phyloP scores from a whole-genome alignment of 441 rosid genomes.

The Adansonia gregorii region DNA sequence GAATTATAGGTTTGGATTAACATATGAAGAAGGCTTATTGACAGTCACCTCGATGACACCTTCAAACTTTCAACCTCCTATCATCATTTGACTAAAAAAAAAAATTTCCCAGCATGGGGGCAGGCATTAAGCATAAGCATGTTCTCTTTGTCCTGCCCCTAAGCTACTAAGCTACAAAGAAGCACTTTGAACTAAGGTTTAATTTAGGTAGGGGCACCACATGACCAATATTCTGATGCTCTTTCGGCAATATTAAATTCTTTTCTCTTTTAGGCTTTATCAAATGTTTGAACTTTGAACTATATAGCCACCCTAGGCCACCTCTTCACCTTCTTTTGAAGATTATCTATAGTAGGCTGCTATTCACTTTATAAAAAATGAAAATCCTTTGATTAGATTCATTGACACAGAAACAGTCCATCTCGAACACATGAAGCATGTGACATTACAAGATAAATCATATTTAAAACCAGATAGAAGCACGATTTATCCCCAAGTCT shows the following conservation, averaged over 20 bases:
- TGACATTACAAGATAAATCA: neutral
- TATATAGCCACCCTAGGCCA: neutral
- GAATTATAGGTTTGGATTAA: too few relatives aligned
- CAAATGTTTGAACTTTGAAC: neutral
- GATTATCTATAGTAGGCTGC: neutral
- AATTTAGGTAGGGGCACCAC: too few relatives aligned
- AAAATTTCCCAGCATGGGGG: neutral
- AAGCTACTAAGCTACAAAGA: neutral
- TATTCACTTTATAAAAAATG: too few relatives aligned
- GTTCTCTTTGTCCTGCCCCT: neutral
- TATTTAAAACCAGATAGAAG: neutral
- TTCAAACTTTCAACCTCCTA: too few relatives aligned
- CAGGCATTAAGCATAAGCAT: neutral
- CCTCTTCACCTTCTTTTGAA: neutral
- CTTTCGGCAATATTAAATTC: neutral
- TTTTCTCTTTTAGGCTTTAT: neutral
- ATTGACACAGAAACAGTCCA: neutral
- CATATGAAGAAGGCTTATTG: too few relatives aligned
- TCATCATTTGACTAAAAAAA: too few relatives aligned
- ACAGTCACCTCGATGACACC: too few relatives aligned
- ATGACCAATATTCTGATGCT: neutral
- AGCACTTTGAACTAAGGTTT: too few relatives aligned
- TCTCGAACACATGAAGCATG: neutral
- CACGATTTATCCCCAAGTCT: neutral
- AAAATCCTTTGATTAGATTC: neutral